phyloP scores from a whole-genome alignment of 257 asterid genomes.

The Lycium barbarum region DNA sequence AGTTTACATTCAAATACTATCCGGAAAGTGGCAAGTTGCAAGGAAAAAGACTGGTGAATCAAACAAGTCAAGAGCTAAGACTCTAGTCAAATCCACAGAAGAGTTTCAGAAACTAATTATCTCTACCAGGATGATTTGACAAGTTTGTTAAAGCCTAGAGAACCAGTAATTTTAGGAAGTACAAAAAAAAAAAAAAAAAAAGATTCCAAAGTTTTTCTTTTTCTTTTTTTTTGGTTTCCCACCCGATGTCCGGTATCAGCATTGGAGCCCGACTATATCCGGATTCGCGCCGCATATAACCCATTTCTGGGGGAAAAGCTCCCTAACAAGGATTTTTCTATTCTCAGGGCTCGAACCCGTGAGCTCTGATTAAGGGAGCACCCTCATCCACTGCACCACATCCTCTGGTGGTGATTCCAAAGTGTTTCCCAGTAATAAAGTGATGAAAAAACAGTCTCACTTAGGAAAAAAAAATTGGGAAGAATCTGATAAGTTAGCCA shows the following conservation, averaged over 20 bases:
- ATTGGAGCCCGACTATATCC: no score
- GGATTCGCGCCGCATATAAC: no score
- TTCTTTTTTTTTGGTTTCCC: no score
- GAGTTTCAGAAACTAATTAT: background rate
- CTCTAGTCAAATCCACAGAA: background rate
- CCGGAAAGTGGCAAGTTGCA: background rate
- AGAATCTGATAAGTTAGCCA: background rate
- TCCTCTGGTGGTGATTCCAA: no score
- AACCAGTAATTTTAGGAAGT: background rate
- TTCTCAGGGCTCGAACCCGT: no score
- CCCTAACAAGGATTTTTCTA: no score
- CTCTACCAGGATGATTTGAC: background rate
- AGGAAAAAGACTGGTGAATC: background rate
- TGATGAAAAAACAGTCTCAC: background rate
- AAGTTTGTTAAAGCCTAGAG: background rate
- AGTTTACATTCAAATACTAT: background rate
- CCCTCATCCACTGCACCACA: no score
- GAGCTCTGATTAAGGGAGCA: no score
- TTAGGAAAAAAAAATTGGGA: background rate
- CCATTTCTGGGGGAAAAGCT: no score
- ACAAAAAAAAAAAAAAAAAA: background rate
- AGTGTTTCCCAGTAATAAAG: background rate
- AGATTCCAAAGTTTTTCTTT: background rate
- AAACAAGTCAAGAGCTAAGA: background rate
- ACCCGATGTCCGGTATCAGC: no score